Conservation (phyloP, 371 early-diverging fungal species). For the Sporodiniella umbellata region DNA sequence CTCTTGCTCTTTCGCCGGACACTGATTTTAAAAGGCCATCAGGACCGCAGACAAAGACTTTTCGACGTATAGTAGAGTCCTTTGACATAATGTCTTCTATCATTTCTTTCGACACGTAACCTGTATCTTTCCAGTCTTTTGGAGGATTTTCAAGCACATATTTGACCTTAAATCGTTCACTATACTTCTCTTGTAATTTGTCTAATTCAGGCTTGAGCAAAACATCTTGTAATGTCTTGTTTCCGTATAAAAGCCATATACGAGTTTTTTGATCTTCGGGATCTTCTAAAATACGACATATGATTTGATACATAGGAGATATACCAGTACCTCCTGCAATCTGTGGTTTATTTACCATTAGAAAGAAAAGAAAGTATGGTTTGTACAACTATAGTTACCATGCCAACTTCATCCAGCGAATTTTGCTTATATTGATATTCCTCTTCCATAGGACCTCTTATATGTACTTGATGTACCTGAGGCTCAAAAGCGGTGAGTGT, state of each 20-base stretch:
- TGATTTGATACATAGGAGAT: constrained; percentile 76
- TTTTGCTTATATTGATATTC: constrained; percentile 46
- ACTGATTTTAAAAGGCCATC: constrained; percentile 36
- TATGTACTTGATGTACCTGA: constrained; percentile 31
- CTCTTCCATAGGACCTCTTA: constrained; percentile 60
- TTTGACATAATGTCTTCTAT: constrained; percentile 14
- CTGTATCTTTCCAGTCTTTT: constrained; percentile 20
- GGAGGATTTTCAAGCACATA: constrained; percentile 32
- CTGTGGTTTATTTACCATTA: constrained; percentile 11
- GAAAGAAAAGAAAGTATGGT: neutral
- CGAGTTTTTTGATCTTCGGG: constrained; percentile 30
- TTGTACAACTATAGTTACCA: constrained; percentile 44
- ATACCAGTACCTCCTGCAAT: constrained; percentile 88
- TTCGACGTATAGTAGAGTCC: constrained; percentile 4
- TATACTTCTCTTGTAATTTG: constrained; percentile 14
- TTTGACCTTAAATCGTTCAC: constrained; percentile 32
- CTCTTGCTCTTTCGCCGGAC: constrained; percentile 40
- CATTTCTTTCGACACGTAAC: constrained; percentile 19
- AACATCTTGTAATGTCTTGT: constrained; percentile 49
- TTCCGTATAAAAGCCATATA: constrained; percentile 51
- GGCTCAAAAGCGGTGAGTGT: constrained; percentile 35
- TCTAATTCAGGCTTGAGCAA: constrained; percentile 46
- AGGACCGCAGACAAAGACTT: constrained; percentile 48
- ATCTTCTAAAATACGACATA: constrained; percentile 26
- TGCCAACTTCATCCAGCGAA: constrained; percentile 47